Evolutionary conservation across 2,329 filamentous ascomycete species (phyloP).

Genomic region (Microcyclosporella mali): DNA sequence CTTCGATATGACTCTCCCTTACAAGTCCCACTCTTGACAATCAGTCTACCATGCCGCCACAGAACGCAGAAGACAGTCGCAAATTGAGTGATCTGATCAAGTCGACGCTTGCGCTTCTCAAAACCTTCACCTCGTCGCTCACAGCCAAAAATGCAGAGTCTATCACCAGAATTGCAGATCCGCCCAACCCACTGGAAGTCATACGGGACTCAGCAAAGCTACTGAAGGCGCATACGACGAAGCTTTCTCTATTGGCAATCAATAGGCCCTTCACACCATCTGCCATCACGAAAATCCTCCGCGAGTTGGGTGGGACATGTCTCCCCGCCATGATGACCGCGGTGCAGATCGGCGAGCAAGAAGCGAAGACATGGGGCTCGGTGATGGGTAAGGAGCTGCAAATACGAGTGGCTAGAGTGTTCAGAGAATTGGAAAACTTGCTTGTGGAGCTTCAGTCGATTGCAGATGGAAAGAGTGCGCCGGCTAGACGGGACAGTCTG

Average conservation of each 20-base stretch:
- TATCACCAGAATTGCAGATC: conserved; percentile 24
- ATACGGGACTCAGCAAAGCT: conserved; percentile 66
- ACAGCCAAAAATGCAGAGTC: conserved; percentile 16
- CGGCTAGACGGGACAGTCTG: conserved; percentile 43
- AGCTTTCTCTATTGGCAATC: conserved; percentile 77
- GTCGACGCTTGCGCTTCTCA: conserved; percentile 29
- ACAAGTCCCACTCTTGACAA: no score
- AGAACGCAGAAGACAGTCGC: conserved; percentile 17
- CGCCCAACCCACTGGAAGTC: conserved; percentile 56
- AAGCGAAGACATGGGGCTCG: conserved; percentile 50
- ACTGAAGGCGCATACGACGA: conserved; percentile 77
- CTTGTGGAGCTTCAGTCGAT: conserved; percentile 55
- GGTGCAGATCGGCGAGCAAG: conserved; percentile 57
- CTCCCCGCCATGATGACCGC: conserved; percentile 69
- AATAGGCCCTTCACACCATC: conserved; percentile 80
- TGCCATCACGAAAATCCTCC: conserved; percentile 64
- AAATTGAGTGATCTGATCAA: conserved; percentile 26
- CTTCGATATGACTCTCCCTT: not conserved
- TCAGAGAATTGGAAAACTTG: conserved; percentile 59
- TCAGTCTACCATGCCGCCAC: conserved; percentile 22
- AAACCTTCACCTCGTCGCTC: conserved; percentile 28
- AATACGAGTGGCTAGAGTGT: conserved; percentile 51
- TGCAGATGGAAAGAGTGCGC: conserved; percentile 40
- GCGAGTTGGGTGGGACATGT: conserved; percentile 65
- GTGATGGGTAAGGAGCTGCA: conserved; percentile 60